phyloP scores from a whole-genome alignment of 169 alveolate genomes.

The Plasmodium yoelii region DNA sequence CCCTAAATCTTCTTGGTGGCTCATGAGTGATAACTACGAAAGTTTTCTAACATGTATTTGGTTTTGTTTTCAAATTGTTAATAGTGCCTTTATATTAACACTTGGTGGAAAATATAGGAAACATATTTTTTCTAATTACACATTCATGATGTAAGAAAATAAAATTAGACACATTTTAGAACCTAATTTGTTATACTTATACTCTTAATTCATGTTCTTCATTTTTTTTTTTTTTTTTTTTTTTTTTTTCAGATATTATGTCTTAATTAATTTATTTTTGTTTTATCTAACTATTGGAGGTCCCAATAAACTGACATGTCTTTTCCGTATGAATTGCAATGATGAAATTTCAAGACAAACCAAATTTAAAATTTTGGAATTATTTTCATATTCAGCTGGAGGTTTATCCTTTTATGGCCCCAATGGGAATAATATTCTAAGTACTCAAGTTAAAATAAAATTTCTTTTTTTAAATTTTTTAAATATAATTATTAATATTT shows the following conservation, averaged over 20 bases:
- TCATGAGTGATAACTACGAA: conserved; percentile 91
- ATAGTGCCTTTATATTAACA: conserved; percentile 89
- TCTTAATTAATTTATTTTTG: conserved; percentile 78
- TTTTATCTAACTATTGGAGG: conserved; percentile 85
- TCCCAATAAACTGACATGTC: conserved; percentile 89
- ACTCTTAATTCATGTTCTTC: background rate
- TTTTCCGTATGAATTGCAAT: conserved; percentile 92
- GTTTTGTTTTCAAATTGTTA: conserved; percentile 89
- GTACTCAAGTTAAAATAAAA: conserved; percentile 81
- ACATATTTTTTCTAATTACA: conserved; percentile 81
- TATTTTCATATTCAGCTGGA: conserved; percentile 86
- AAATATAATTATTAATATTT: conserved; percentile 43
- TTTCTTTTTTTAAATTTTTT: conserved; percentile 4
- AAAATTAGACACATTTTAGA: background rate
- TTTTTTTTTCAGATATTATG: conserved; percentile 81
- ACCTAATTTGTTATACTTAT: background rate
- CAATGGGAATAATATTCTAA: conserved; percentile 86
- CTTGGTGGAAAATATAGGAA: conserved; percentile 90
- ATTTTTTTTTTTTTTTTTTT: too few species aligned
- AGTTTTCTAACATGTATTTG: conserved; percentile 88
- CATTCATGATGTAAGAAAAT: conserved; percentile 83
- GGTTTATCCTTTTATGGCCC: conserved; percentile 91
- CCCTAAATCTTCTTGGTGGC: conserved; percentile 91
- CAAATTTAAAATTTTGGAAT: conserved; percentile 83
- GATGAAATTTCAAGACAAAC: conserved; percentile 86